Evolutionary conservation across 805 yeast species (phyloP).

Genomic region (Maudiozyma serrabonitensis): DNA sequence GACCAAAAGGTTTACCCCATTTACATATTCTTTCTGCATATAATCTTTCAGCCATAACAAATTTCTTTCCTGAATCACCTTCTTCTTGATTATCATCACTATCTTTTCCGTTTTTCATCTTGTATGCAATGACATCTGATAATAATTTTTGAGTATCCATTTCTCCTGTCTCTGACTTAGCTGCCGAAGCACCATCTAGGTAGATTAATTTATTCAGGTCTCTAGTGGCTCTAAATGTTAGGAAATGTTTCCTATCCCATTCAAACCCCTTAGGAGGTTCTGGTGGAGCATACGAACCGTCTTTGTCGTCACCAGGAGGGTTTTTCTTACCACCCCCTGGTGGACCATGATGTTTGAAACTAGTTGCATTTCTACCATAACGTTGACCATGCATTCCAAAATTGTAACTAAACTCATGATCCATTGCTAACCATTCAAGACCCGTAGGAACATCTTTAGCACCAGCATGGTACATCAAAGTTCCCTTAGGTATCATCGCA

Average conservation of each 20-base stretch:
- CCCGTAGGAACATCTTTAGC: conserved; percentile 34
- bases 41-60: conserved; percentile 31
- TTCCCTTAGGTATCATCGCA: conserved; percentile 50
- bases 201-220: conserved; percentile 42
- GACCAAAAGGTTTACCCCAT: conserved; percentile 44
- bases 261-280: neutral
- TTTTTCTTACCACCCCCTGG: neutral
- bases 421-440: conserved; percentile 59
- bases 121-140: conserved; percentile 24
- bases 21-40: conserved; percentile 44
- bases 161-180: conserved; percentile 45
- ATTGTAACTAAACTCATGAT: conserved; percentile 47
- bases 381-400: conserved; percentile 30
- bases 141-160: conserved; percentile 49
- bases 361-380: conserved; percentile 15
- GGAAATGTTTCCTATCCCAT: conserved; percentile 1
- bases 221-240: conserved; percentile 39
- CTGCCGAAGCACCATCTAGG: conserved; percentile 65
- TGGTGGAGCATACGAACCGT: neutral
- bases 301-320: neutral
- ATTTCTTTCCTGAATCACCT: neutral
- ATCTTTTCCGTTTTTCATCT: conserved; percentile 9
- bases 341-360: conserved; percentile 5
- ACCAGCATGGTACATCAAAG: conserved; percentile 48
- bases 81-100: conserved; percentile 7